A percentile compares a stretch with the other conserved stretches of the same genome.
phyloP scores from a whole-genome alignment of 371 early-diverging fungal genomes.

The Syncephalis fuscata region DNA sequence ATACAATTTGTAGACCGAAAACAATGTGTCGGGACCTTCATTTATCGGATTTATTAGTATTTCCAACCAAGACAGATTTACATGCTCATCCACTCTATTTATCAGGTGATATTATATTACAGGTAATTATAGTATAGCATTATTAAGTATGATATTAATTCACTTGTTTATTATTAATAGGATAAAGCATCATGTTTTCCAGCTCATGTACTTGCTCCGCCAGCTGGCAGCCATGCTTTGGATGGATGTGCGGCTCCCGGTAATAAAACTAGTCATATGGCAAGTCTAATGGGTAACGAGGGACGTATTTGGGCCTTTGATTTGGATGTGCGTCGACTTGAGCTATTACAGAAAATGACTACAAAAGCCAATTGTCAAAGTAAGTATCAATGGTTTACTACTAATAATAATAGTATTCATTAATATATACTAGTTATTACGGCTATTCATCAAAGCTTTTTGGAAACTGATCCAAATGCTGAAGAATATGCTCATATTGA shows the following conservation, averaged over 20 bases:
- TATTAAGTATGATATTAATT: no score
- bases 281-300: conserved; percentile 66
- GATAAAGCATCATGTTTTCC: conserved; percentile 97
- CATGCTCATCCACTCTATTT: conserved; percentile 55
- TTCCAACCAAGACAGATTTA: conserved; percentile 69
- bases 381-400: conserved; percentile 16
- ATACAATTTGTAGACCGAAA: conserved; percentile 6
- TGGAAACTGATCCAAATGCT: conserved; percentile 42
- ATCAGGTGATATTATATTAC: conserved; percentile 68
- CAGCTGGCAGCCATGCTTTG: conserved; percentile 51
- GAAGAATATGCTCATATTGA: conserved; percentile 51
- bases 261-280: conserved; percentile 92
- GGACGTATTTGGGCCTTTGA: conserved; percentile 92
- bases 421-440: conserved; percentile 14
- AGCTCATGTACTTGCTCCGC: conserved; percentile 73
- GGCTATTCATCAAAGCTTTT: conserved; percentile 42
- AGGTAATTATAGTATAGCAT: conserved; percentile 23
- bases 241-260: conserved; percentile 99
- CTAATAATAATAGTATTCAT: not conserved
- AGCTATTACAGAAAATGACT: conserved; percentile 53
- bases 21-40: conserved; percentile 45
- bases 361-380: conserved; percentile 70
- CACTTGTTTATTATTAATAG: conserved; percentile 10
- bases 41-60: conserved; percentile 64
- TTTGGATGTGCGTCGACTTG: conserved; percentile 59